Evolutionary conservation across 371 early-diverging fungal species (phyloP).

Genomic region (Apophysomyces sp.): DNA sequence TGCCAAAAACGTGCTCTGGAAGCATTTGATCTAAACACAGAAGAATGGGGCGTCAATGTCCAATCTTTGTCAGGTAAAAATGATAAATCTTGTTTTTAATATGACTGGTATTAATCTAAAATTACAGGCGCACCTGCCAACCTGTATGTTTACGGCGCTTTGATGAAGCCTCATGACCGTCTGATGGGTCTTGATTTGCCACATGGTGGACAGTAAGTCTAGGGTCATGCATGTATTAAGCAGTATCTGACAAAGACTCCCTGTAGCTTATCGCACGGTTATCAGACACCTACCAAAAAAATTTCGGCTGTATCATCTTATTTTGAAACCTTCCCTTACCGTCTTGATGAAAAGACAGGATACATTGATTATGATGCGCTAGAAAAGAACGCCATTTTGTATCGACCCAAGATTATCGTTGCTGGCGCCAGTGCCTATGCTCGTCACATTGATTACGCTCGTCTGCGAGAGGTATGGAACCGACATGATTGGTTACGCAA

Average conservation of each 20-base stretch:
- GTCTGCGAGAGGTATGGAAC: slow-evolving; percentile 74
- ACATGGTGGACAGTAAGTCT: slow-evolving; percentile 96
- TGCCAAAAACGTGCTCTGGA: slow-evolving; percentile 97
- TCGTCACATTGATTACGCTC: slow-evolving; percentile 94
- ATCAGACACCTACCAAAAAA: slow-evolving; percentile 97
- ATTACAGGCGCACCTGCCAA: slow-evolving; percentile 92
- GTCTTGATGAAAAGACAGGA: slow-evolving; percentile 88
- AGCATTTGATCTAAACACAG: slow-evolving; percentile 86
- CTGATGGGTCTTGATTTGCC: slow-evolving; percentile 99
- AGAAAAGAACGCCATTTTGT: slow-evolving; percentile 81
- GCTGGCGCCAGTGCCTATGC: slow-evolving; percentile 99
- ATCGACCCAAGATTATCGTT: slow-evolving; percentile 97
- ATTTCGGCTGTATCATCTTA: slow-evolving; percentile 97
- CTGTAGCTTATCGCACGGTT: slow-evolving; percentile 95
- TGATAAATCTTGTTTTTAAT: neutral
- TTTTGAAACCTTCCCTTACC: slow-evolving; percentile 98
- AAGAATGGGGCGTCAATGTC: slow-evolving; percentile 99
- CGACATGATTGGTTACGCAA: neutral
- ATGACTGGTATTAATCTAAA: neutral
- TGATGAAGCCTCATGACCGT: slow-evolving; percentile 97
- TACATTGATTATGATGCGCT: slow-evolving; percentile 95
- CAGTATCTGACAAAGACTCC: neutral
- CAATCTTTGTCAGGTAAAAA: slow-evolving; percentile 89
- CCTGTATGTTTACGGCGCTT: slow-evolving; percentile 94
- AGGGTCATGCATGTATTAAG: neutral